These are phyloP conservation scores for Pholiota microspora DNA, from an alignment of 768 basidiomycete genomes.

Conservation along the genomic window DNA sequence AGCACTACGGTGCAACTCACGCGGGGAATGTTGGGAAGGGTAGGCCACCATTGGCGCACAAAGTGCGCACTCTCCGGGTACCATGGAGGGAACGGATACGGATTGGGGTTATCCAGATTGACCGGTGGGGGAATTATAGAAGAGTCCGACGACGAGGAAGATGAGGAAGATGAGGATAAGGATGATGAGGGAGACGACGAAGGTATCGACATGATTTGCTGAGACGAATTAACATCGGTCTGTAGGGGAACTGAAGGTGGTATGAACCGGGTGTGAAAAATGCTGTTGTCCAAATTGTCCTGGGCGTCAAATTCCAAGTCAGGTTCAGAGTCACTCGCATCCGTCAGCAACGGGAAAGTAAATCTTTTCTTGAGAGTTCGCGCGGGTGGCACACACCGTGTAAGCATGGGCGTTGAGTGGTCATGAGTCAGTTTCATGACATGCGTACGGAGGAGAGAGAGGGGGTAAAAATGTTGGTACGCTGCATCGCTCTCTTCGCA, in stretches of 20 bases:
- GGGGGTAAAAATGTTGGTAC: constrained; percentile 68
- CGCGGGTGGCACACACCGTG: constrained; percentile 38
- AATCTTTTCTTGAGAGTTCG: constrained; percentile 52
- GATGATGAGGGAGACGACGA: constrained; percentile 15
- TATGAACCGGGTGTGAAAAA: neutral
- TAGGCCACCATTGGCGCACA: constrained; percentile 82
- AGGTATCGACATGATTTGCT: neutral
- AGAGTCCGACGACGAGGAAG: constrained; percentile 11
- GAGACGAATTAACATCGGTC: constrained; percentile 8
- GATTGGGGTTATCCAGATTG: constrained; percentile 39
- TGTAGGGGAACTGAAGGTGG: constrained; percentile 9
- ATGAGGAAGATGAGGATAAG: constrained; percentile 6
- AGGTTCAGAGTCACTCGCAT: constrained; percentile 6
- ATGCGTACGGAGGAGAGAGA: constrained; percentile 37
- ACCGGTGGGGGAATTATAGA: constrained; percentile 6
- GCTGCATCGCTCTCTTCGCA: constrained; percentile 67
- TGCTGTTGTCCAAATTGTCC: neutral
- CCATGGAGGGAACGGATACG: constrained; percentile 67
- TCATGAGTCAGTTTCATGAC: constrained; percentile 23
- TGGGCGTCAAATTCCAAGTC: constrained; percentile 13
- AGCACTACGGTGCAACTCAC: constrained; percentile 74
- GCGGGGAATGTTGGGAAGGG: constrained; percentile 56
- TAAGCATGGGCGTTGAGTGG: constrained; percentile 38
- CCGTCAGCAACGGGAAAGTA: constrained; percentile 36
- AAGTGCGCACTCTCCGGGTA: constrained; percentile 75